Conservation (phyloP, 1,284 basidiomycete genomes). For the Stereum hirsutum region DNA sequence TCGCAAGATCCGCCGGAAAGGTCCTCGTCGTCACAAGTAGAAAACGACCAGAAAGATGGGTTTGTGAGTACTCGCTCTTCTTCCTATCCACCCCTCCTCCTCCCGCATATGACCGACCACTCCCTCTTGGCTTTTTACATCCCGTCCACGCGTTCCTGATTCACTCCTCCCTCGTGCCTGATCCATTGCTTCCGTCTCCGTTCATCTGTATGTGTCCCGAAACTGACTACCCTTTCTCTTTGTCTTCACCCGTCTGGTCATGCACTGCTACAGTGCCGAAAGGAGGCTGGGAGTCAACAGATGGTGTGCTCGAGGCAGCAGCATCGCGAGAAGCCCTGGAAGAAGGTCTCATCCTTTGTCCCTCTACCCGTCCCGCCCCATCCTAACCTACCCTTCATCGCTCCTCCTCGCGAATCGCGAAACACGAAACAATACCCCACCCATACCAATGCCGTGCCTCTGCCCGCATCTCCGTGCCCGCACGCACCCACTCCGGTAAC, state of each 20-base stretch:
- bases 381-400: slow-evolving; percentile 33
- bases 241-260: slow-evolving; percentile 1
- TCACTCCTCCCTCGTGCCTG: slow-evolving; percentile 6
- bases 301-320: slow-evolving; percentile 71
- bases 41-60: slow-evolving; percentile 70
- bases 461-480: slow-evolving; percentile 1
- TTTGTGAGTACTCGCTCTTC: slow-evolving; percentile 53
- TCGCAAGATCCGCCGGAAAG: slow-evolving; percentile 59
- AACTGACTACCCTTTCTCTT: slow-evolving; percentile 4
- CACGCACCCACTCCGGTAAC: too few relatives aligned
- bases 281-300: slow-evolving; percentile 76
- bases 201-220: background rate
- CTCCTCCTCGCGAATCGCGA: slow-evolving; percentile 17
- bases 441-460: slow-evolving; percentile 17
- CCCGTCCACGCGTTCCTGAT: background rate
- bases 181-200: slow-evolving; percentile 4
- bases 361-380: slow-evolving; percentile 62
- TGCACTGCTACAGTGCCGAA: slow-evolving; percentile 78
- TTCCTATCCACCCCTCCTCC: background rate
- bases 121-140: background rate
- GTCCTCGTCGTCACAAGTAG: slow-evolving; percentile 75
- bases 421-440: background rate
- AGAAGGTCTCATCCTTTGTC: slow-evolving; percentile 85
- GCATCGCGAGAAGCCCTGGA: slow-evolving; percentile 82
- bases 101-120: background rate